Percentiles rank a stretch among this genome's conserved stretches.
These are phyloP conservation scores for Solanum ahanhuiri DNA, from an alignment of 257 asterid species.

Conservation along the genomic window DNA sequence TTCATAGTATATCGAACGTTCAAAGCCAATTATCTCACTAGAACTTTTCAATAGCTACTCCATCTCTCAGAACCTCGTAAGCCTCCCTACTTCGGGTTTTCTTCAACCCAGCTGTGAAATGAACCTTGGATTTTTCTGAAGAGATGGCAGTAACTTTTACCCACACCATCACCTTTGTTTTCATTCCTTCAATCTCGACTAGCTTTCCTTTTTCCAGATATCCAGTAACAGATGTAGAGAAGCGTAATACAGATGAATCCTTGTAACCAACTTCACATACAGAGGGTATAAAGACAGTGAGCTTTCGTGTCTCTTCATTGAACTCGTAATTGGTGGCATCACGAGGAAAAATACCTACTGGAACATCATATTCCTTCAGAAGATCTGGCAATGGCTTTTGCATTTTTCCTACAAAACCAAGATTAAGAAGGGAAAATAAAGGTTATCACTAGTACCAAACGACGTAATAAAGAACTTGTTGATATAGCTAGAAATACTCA, in stretches of 20 bases:
- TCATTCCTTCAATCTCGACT: conserved; percentile 61
- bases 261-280: conserved; percentile 66
- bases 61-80: conserved; percentile 67
- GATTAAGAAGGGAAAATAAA: background rate
- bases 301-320: conserved; percentile 56
- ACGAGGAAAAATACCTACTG: conserved; percentile 68
- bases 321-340: conserved; percentile 77
- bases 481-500: background rate
- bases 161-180: conserved; percentile 74
- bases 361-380: conserved; percentile 56
- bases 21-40: background rate
- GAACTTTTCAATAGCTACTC: conserved; percentile 53
- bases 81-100: conserved; percentile 73
- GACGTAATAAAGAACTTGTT: background rate
- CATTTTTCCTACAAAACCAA: conserved; percentile 42
- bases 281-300: conserved; percentile 45
- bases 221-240: conserved; percentile 45
- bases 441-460: background rate
- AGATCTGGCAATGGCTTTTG: conserved; percentile 65
- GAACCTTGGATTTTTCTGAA: conserved; percentile 58
- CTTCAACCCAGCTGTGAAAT: conserved; percentile 76
- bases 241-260: conserved; percentile 63
- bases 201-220: conserved; percentile 66
- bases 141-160: conserved; percentile 67
- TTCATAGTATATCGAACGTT: background rate